Conservation (phyloP, 306 rosid species). For the Rosa persica region DNA sequence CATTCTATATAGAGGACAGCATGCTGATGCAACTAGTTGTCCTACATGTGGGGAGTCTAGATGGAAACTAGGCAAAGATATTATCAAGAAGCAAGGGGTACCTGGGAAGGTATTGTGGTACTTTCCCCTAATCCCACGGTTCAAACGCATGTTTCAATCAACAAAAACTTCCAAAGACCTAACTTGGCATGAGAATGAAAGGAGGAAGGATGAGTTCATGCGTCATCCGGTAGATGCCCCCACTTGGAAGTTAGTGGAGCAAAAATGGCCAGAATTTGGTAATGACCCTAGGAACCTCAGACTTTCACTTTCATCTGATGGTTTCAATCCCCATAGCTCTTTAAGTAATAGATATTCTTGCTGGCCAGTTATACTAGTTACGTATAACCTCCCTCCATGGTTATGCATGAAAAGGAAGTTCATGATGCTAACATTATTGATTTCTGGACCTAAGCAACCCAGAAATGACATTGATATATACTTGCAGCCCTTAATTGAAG, state of each 20-base stretch:
- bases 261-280: no score
- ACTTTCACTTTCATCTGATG: not conserved
- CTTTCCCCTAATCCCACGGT: not conserved
- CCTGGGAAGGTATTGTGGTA: constrained; percentile 5
- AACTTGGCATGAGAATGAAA: not conserved
- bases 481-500: not conserved
- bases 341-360: not conserved
- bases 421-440: no score
- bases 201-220: not conserved
- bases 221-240: not conserved
- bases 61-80: not conserved
- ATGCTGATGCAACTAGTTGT: not conserved
- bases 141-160: not conserved
- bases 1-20: not conserved
- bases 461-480: not conserved
- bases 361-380: not conserved
- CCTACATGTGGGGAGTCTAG: no score
- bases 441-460: not conserved
- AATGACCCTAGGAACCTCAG: not conserved
- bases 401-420: no score
- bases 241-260: not conserved
- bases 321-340: not conserved
- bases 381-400: not conserved
- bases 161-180: not conserved
- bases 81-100: not conserved